These are phyloP conservation scores for Fusarium sp. DNA, from an alignment of 2,329 filamentous ascomycete species.

Conservation along the genomic window DNA sequence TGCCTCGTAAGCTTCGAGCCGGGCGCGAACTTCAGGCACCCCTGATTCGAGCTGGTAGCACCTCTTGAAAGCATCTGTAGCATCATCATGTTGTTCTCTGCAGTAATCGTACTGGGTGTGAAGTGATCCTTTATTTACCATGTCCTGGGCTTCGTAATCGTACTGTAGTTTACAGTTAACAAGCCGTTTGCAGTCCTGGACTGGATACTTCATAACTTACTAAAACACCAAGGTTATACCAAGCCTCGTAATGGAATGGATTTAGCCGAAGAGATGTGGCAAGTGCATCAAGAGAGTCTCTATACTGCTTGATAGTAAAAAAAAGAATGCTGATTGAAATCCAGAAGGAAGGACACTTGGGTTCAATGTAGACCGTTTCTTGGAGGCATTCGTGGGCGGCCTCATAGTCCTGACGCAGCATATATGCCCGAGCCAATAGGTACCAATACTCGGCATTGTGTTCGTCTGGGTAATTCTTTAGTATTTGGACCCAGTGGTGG, in stretches of 20 bases:
- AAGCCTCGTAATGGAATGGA: neutral
- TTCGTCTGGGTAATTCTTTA: neutral
- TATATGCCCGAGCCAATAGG: neutral
- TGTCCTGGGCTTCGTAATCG: neutral
- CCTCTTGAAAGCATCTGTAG: neutral
- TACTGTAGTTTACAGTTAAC: neutral
- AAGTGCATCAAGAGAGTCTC: neutral
- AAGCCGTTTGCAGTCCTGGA: neutral
- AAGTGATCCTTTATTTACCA: too few species aligned
- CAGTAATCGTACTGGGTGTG: too few species aligned
- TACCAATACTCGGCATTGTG: neutral
- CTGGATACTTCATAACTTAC: neutral
- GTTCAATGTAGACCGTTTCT: accelerated
- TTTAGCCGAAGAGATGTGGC: neutral
- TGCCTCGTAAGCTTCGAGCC: neutral
- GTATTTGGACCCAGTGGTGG: neutral
- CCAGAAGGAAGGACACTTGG: neutral
- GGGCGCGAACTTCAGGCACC: neutral
- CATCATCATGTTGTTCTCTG: neutral
- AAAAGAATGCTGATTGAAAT: neutral
- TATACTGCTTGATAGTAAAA: neutral
- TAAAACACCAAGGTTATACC: neutral
- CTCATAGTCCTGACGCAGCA: accelerated
- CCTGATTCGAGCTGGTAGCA: neutral
- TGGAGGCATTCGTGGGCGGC: neutral